Conservation (phyloP, 345 rosid genomes). For the Bruguiera sexangula region DNA sequence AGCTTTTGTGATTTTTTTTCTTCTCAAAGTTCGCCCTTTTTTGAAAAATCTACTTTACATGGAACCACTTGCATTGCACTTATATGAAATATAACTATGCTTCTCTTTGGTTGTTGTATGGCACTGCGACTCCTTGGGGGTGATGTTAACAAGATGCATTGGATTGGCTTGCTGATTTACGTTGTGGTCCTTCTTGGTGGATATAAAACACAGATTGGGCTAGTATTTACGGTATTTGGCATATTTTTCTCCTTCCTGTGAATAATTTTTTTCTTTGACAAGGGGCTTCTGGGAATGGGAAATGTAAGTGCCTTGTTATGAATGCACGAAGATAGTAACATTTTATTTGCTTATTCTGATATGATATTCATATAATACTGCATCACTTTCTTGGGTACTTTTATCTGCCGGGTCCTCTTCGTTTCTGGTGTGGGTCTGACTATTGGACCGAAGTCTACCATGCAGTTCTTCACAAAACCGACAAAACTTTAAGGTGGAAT, state of each 20-base stretch:
- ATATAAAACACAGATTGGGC: conserved; percentile 69
- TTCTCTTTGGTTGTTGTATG: too few species aligned
- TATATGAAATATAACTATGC: too few species aligned
- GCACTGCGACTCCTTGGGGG: too few species aligned
- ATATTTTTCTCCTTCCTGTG: conserved; percentile 83
- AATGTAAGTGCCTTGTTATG: conserved; percentile 56
- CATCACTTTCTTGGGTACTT: conserved; percentile 10
- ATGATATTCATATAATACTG: neutral
- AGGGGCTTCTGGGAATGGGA: conserved; percentile 96
- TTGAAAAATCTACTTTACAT: too few species aligned
- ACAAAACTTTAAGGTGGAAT: conserved; percentile 70
- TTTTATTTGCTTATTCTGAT: neutral
- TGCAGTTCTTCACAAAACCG: conserved; percentile 88
- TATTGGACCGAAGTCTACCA: conserved; percentile 80
- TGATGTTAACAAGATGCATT: too few species aligned
- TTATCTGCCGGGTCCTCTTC: conserved; percentile 61
- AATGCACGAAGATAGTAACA: neutral
- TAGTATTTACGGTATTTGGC: conserved; percentile 93
- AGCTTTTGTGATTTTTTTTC: too few species aligned
- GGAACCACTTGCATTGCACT: too few species aligned
- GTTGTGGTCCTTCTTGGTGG: conserved; percentile 3
- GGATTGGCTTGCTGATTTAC: neutral
- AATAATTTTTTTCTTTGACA: conserved; percentile 78
- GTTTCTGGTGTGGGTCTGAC: conserved; percentile 87
- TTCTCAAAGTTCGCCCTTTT: too few species aligned